Evolutionary conservation across 768 basidiomycete genomes (phyloP), one percentile per base, ranked within the genome.

Genomic region (Tricholoma sp.): DNA sequence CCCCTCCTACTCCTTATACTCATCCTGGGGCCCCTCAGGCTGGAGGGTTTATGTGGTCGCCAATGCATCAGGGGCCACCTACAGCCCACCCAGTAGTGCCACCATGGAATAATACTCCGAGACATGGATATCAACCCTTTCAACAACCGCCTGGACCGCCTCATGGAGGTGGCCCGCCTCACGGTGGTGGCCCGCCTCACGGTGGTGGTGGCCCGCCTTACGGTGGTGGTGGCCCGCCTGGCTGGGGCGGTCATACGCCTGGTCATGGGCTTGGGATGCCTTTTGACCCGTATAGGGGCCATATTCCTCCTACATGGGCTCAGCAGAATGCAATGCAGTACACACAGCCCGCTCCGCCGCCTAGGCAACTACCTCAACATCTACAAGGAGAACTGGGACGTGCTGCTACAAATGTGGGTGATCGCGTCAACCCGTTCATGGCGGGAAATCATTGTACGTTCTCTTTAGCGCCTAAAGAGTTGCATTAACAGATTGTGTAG

Each of bases 401-500:
- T 4, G 32, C 58, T 12, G 48, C 24, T 12, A 56, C 57, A 13
- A 59, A 55, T 34, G 47, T 53, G 4, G 60, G 59, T 0, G 65
- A 65, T 37, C 57, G 63, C 3, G 54, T 66, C 20, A 50, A 58
- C 42, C 52, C 39, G 6, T 66, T 65, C 51, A 57, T 37, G 34
- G 58, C 63, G 17, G 65, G 65, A 15, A n/a, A 53, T 50, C 51
- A 56, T 37, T 66, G 65, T 66, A 57, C 5, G 44, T 51, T 29
- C 28, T n/a, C 24, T 24, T 24, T 24, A 24, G 24, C 24, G 24
- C 24, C 24, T 24, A 24, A 24, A 24, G 24, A 4, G 2, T n/a
- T 24, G 13, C 11, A 28, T 44, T 47, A 31, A 36, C 12, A 49
- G 7, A 13, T 47, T 52, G 47, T 13, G 36, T 67, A 85, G 84